phyloP scores from a whole-genome alignment of 129 eudicot genomes.

The Chrysanthemum makinoi region DNA sequence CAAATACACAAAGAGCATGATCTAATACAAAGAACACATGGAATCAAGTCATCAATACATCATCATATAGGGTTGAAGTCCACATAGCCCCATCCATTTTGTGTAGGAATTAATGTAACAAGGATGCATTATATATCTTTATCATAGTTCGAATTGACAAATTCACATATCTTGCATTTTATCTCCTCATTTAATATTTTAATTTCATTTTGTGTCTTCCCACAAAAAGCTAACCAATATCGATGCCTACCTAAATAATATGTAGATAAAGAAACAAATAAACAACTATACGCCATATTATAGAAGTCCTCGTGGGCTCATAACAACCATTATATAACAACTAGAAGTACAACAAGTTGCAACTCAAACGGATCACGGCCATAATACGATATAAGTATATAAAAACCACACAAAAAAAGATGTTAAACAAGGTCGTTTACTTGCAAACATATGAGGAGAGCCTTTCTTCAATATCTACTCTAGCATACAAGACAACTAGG shows the following conservation, averaged over 20 bases:
- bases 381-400: no score
- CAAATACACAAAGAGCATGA: not conserved
- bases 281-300: no score
- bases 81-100: not conserved
- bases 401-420: not conserved
- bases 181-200: not conserved
- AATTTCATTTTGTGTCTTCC: no score
- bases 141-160: not conserved
- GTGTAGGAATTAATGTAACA: not conserved
- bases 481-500: not conserved
- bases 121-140: not conserved
- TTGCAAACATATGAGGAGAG: not conserved
- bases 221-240: no score
- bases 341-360: no score
- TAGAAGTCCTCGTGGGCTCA: no score
- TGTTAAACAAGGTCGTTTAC: not conserved
- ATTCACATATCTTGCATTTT: conserved; percentile 5
- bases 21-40: not conserved
- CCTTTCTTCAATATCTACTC: not conserved
- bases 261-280: no score
- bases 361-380: no score
- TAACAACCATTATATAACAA: no score
- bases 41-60: not conserved
- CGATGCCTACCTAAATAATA: not conserved
- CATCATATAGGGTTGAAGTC: not conserved